Percentiles rank a stretch among this genome's conserved stretches.
Evolutionary conservation across 148 eudicot species (phyloP).

Genomic region (Chenopodium quinoa): DNA sequence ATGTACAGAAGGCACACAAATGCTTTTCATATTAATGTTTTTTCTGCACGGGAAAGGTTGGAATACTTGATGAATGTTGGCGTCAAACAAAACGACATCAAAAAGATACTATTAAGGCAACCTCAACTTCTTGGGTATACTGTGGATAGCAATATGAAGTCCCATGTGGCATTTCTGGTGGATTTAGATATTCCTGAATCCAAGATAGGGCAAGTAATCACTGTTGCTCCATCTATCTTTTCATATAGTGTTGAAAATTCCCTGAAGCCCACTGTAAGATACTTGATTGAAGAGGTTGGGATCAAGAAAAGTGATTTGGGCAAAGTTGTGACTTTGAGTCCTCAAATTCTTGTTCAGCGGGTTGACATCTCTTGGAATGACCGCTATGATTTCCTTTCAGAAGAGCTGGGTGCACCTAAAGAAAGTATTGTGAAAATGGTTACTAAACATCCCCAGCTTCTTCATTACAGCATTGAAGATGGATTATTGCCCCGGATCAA

Average conservation of each 20-base stretch:
- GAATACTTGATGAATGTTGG: slow-evolving; percentile 71
- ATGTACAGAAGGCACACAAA: slow-evolving; percentile 86
- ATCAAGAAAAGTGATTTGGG: slow-evolving; percentile 66
- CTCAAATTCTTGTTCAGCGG: slow-evolving; percentile 93
- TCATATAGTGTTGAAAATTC: slow-evolving; percentile 90
- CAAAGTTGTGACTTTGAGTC: slow-evolving; percentile 93
- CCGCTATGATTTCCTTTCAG: slow-evolving; percentile 68
- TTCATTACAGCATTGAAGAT: slow-evolving; percentile 93
- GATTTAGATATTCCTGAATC: slow-evolving; percentile 82
- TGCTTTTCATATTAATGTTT: slow-evolving; percentile 71
- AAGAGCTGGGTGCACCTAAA: slow-evolving; percentile 84
- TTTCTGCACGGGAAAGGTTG: slow-evolving; percentile 80
- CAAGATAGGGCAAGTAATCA: slow-evolving; percentile 74
- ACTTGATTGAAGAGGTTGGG: slow-evolving; percentile 90
- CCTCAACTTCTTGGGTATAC: slow-evolving; percentile 88
- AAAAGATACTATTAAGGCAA: slow-evolving; percentile 73
- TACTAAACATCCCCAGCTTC: slow-evolving; percentile 88
- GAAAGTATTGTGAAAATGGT: slow-evolving; percentile 91
- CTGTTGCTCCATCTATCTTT: slow-evolving; percentile 81
- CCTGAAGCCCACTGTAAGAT: slow-evolving; percentile 79
- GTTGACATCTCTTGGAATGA: slow-evolving; percentile 79
- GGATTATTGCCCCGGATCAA: slow-evolving; percentile 81
- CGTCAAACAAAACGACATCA: slow-evolving; percentile 77
- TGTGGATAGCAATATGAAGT: slow-evolving; percentile 76
- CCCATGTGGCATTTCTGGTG: slow-evolving; percentile 73